A percentile compares a stretch with the other conserved stretches of the same genome.
Evolutionary conservation across 352 stramenopile species (phyloP).

Genomic region (Thalassiosira livingstoniorum): DNA sequence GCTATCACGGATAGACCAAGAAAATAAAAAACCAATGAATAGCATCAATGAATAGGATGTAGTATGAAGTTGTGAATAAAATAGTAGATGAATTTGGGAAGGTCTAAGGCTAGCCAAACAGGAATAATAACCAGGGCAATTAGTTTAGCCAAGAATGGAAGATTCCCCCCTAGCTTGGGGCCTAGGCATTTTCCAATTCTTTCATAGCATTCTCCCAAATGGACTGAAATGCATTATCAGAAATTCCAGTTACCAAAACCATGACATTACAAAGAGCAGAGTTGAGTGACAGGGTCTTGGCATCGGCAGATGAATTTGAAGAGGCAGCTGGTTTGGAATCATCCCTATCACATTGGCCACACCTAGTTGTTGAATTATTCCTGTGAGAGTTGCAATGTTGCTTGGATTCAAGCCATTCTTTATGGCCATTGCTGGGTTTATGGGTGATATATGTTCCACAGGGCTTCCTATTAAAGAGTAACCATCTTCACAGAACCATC

Average conservation of each 20-base stretch:
- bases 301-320: not conserved
- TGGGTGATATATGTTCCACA: conserved; percentile 16
- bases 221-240: conserved; percentile 26
- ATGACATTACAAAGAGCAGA: not conserved
- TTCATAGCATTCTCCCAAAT: conserved; percentile 6
- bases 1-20: too few species aligned
- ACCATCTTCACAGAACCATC: conserved; percentile 15
- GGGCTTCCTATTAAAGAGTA: not conserved
- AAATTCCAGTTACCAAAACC: not conserved
- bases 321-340: conserved; percentile 1
- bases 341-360: not conserved
- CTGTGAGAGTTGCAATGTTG: not conserved
- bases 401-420: conserved; percentile 6
- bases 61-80: too few species aligned
- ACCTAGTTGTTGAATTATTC: not conserved
- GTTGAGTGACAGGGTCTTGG: conserved; percentile 2
- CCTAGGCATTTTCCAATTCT: conserved; percentile 19
- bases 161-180: not conserved
- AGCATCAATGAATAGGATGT: too few species aligned
- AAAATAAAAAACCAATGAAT: too few species aligned
- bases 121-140: too few species aligned
- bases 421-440: conserved; percentile 20
- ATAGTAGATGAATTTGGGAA: too few species aligned
- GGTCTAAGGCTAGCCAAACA: too few species aligned
- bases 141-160: too few species aligned